Evolutionary conservation across 1,284 basidiomycete species (phyloP), one percentile per base, ranked within the genome.

Genomic region (Ustilago crameri): DNA sequence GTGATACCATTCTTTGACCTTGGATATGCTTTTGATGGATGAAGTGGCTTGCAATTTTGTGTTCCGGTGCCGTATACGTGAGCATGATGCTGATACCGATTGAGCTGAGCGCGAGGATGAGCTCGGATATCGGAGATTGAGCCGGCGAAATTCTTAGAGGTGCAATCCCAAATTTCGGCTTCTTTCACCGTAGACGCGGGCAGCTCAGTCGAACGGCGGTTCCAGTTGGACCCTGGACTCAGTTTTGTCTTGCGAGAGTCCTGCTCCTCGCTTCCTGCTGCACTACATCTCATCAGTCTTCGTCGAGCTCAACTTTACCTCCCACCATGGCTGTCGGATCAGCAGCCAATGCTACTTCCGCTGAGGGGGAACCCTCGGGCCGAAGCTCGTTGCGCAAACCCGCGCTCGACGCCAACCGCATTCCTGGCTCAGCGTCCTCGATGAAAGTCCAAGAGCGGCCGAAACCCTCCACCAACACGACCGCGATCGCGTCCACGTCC

Each of bases 401-500:
- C 7, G 59, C 60, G 5, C 7, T 26, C 12, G 63, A 72, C 30
- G 18, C 37, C 26, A 59, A 67, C 12, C 64, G 70, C 18, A 58
- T 73, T 2, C 70, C 70, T 7, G 70, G 70, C 32, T 55, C 70
- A 0, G 57, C 59, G 1, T 42, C 70, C 4, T 68, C 61, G 20
- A 63, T 73, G 59, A 63, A 57, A 20, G 69, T 73, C 4, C 47
- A 48, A 26, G 68, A 71, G 37, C 67, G 57, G 3, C 14, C 30
- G 15, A 34, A 49, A 32, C 12, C n/a, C 30, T 10, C 27, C 10
- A 3, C 45, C 10, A 8, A 51, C 18, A 14, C 53, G 23, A n/a
- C 52, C 1, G 20, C 41, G 18, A 18, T 51, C 20, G 23, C 44
- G 0, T 40, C 46, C 8, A 10, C 55, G 14, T 27, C 47, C 24